Evolutionary conservation across 306 rosid species (phyloP).

Genomic region (Pterocarpus macrocarpus): DNA sequence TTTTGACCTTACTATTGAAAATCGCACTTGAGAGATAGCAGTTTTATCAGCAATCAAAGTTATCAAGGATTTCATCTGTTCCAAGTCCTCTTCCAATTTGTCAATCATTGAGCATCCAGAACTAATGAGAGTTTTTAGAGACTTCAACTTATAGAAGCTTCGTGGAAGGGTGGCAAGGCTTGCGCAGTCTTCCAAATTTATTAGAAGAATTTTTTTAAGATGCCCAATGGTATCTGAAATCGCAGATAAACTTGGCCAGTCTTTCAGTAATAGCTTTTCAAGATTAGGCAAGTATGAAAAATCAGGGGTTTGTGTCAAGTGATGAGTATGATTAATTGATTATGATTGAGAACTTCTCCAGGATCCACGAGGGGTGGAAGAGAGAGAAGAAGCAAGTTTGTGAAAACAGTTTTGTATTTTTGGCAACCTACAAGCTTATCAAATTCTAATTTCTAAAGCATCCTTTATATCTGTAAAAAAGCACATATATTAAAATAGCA

Average conservation of each 20-base stretch:
- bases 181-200: conserved; percentile 49
- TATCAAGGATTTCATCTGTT: conserved; percentile 42
- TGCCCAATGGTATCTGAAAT: conserved; percentile 37
- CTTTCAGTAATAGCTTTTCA: conserved; percentile 47
- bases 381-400: not conserved
- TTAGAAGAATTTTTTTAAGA: conserved; percentile 18
- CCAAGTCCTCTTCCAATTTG: conserved; percentile 48
- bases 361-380: conserved; percentile 28
- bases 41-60: conserved; percentile 50
- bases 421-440: not conserved
- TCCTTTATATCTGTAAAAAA: too few species aligned
- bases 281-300: conserved; percentile 57
- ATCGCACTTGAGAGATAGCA: conserved; percentile 46
- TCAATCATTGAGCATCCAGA: conserved; percentile 50
- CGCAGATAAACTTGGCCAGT: conserved; percentile 39
- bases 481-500: too few species aligned
- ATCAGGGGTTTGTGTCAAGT: conserved; percentile 46
- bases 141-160: conserved; percentile 46
- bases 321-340: conserved; percentile 50
- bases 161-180: conserved; percentile 44
- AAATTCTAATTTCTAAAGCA: too few species aligned
- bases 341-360: conserved; percentile 53
- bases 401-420: not conserved
- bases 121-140: conserved; percentile 42
- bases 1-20: conserved; percentile 22